phyloP scores from a whole-genome alignment of 306 rosid species.

The Hylodesmum podocarpum region DNA sequence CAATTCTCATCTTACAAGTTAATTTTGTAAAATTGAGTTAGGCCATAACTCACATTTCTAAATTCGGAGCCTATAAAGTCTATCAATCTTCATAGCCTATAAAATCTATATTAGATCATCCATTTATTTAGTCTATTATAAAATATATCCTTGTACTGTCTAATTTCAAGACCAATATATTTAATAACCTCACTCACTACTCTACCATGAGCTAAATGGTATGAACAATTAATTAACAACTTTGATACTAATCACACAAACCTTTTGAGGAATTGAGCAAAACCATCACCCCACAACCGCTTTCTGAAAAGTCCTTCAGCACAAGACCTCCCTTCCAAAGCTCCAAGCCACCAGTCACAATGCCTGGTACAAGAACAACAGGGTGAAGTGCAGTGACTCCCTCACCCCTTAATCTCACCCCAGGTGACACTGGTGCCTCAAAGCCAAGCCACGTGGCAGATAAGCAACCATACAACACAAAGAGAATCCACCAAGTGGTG shows the following conservation, averaged over 20 bases:
- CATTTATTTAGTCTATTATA: too few species aligned
- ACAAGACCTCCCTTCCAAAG: constrained; percentile 83
- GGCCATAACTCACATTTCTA: too few species aligned
- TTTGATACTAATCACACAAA: not conserved
- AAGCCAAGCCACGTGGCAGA: constrained; percentile 45
- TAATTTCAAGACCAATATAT: not conserved
- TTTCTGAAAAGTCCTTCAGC: constrained; percentile 62
- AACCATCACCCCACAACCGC: constrained; percentile 69
- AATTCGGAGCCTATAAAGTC: too few species aligned
- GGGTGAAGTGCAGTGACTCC: constrained; percentile 65
- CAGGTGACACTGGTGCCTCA: constrained; percentile 57
- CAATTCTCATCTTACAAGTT: too few species aligned
- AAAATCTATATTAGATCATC: too few species aligned
- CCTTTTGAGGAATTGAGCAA: constrained; percentile 69
- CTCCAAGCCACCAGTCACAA: constrained; percentile 72
- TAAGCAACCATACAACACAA: constrained; percentile 46
- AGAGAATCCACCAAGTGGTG: constrained; percentile 71
- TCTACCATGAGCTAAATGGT: not conserved
- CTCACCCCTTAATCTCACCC: constrained; percentile 52
- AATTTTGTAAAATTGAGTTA: too few species aligned
- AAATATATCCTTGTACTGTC: too few species aligned
- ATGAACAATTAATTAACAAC: not conserved
- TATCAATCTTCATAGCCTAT: too few species aligned
- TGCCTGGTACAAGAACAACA: constrained; percentile 74
- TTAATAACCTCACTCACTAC: not conserved